A percentile compares a stretch with the other conserved stretches of the same genome.
phyloP scores from a whole-genome alignment of 768 basidiomycete species.

The Erythrobasidium yunnanense region DNA sequence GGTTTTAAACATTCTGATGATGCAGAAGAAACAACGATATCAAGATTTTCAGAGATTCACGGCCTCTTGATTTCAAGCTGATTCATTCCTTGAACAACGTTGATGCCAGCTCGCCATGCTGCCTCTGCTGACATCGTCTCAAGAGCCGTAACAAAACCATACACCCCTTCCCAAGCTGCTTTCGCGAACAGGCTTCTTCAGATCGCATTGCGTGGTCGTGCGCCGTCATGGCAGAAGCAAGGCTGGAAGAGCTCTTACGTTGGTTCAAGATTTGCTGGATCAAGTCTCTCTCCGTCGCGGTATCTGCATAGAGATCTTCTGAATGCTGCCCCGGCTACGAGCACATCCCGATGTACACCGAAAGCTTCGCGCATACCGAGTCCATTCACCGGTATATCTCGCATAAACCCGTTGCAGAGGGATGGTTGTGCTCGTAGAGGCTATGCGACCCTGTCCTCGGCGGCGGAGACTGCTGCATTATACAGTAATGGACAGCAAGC shows the following conservation, averaged over 20 bases:
- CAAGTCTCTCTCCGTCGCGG: not conserved
- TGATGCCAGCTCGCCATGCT: not conserved
- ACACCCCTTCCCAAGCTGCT: not conserved
- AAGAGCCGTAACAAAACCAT: not conserved
- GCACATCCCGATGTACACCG: not conserved
- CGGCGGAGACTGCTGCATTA: not conserved
- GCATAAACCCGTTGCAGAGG: too few species aligned
- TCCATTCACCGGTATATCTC: not conserved
- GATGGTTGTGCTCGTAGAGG: too few species aligned
- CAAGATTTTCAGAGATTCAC: not conserved
- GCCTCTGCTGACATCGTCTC: not conserved
- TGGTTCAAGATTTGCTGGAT: not conserved
- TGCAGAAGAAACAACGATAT: not conserved
- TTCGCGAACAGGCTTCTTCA: not conserved
- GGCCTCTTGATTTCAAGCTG: not conserved
- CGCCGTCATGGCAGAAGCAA: slow-evolving; percentile 1
- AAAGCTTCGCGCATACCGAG: not conserved
- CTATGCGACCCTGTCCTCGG: too few species aligned
- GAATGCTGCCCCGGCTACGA: not conserved
- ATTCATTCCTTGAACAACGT: not conserved
- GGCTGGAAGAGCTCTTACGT: slow-evolving; percentile 6
- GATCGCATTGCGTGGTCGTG: slow-evolving; percentile 10
- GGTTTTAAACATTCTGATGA: not conserved
- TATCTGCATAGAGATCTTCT: not conserved
- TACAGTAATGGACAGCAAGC: not conserved